phyloP scores from a whole-genome alignment of 352 stramenopile genomes.

The Phytophthora chlamydospora region DNA sequence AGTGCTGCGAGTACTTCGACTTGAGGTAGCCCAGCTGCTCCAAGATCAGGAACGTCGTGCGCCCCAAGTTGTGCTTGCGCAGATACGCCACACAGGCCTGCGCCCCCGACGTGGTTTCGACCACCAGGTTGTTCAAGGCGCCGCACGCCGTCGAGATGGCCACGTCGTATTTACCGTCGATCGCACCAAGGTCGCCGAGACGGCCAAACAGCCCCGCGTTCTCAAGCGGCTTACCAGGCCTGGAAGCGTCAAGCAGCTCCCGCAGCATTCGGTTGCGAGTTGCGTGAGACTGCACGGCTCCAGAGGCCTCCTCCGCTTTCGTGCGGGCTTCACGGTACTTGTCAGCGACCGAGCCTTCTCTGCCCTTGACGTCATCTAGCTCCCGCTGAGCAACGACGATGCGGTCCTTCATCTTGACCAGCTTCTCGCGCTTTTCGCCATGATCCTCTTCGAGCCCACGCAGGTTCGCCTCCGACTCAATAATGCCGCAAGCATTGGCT shows the following conservation, averaged over 20 bases:
- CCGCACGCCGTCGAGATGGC: slow-evolving; percentile 97
- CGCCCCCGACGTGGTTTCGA: slow-evolving; percentile 95
- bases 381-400: slow-evolving; percentile 84
- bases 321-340: slow-evolving; percentile 71
- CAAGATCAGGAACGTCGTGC: slow-evolving; percentile 98
- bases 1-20: slow-evolving; percentile 71
- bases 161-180: slow-evolving; percentile 97
- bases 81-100: slow-evolving; percentile 97
- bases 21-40: slow-evolving; percentile 94
- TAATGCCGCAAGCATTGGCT: slow-evolving; percentile 56
- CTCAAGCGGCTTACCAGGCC: slow-evolving; percentile 89
- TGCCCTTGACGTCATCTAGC: slow-evolving; percentile 63
- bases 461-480: slow-evolving; percentile 62
- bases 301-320: slow-evolving; percentile 81
- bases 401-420: slow-evolving; percentile 70
- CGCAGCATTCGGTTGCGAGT: slow-evolving; percentile 84
- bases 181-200: slow-evolving; percentile 96
- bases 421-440: slow-evolving; percentile 54
- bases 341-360: slow-evolving; percentile 54
- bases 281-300: slow-evolving; percentile 69
- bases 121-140: slow-evolving; percentile 97
- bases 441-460: slow-evolving; percentile 74
- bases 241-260: slow-evolving; percentile 91
- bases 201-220: slow-evolving; percentile 95
- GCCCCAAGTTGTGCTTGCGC: slow-evolving; percentile 94